These are phyloP conservation scores for Fremontodendron californicum DNA, from an alignment of 345 rosid genomes.

Conservation along the genomic window DNA sequence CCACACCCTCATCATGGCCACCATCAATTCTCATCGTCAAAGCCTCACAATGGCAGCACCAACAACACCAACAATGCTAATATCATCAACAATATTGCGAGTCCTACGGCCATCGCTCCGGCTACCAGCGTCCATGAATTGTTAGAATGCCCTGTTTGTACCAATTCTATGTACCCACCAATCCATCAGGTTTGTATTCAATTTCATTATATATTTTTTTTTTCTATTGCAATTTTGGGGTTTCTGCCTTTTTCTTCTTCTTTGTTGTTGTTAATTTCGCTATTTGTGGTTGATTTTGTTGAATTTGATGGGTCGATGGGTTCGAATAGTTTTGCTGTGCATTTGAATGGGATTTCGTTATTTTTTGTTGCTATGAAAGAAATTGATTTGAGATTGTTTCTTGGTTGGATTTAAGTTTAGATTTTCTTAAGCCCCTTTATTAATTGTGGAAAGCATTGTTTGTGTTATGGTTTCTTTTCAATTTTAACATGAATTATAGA, in stretches of 20 bases:
- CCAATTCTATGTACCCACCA: conserved; percentile 97
- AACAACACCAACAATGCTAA: conserved; percentile 20
- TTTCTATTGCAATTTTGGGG: not conserved
- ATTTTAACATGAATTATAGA: not conserved
- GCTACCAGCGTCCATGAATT: conserved; percentile 91
- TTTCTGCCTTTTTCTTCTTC: not conserved
- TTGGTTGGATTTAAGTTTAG: not conserved
- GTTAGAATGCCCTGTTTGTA: conserved; percentile 95
- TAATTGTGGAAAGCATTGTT: too few species aligned
- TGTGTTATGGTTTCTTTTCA: not conserved
- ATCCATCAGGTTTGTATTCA: conserved; percentile 73
- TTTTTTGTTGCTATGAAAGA: not conserved
- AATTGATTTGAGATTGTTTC: not conserved
- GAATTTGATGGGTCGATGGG: conserved; percentile 5
- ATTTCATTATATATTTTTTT: not conserved
- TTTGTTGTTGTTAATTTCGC: not conserved
- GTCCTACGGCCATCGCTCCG: conserved; percentile 59
- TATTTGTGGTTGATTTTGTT: not conserved
- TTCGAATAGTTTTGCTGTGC: conserved; percentile 1
- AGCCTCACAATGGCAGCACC: conserved; percentile 39
- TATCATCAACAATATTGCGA: conserved; percentile 38
- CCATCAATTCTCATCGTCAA: conserved; percentile 59
- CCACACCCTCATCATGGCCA: conserved; percentile 32
- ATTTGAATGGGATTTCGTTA: not conserved
- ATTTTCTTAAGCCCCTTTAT: not conserved